Evolutionary conservation across 208 protist species (phyloP), one percentile per base, ranked within the genome.

Genomic region (Trypanosoma vivax): DNA sequence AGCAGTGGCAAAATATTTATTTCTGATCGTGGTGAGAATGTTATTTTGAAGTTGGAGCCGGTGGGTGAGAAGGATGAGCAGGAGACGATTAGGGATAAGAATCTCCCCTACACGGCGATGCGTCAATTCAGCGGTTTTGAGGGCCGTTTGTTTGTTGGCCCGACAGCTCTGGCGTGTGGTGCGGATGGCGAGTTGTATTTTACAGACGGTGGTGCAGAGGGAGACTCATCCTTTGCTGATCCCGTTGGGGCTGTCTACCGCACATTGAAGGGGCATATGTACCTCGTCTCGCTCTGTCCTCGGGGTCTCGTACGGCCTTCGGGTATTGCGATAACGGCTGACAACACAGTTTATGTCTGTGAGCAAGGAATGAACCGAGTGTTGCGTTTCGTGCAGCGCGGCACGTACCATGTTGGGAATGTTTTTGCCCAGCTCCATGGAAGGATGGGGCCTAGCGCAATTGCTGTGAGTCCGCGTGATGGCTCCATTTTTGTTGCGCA

Each of bases 381-480:
- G 24, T 50, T 88, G 16, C 72, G 83, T 16, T 87, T 74, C 41
- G 74, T 80, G 0, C 78, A 60, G 19, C 69, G 67, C 2, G 70
- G 66, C 2, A 69, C 62, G 38, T 68, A 83, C 46, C 88, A 76
- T 50, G 50, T 77, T 10, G 70, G 71, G 13, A 59, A 50, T 29
- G 77, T 88, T 25, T 91, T 86, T 58, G 60, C 57, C 10, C 75
- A 74, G 6, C 68, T 91, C 46, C 55, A 67, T 7, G 83, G 83
- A 9, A 53, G 57, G n/a, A 70, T 88, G 58, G 83, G 83, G 3
- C 84, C 84, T 0, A 59, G 50, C 0, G 72, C 60, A 0, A 73
- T 92, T 2, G 72, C 72, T 21, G 60, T 87, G 5, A 60, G 63
- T 34, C 66, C 66, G 10, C 3, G 21, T 13, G 73, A 72, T 28